These are phyloP conservation scores for Pyrenula aspistea DNA, from an alignment of 495 filamentous ascomycete species.

Conservation along the genomic window DNA sequence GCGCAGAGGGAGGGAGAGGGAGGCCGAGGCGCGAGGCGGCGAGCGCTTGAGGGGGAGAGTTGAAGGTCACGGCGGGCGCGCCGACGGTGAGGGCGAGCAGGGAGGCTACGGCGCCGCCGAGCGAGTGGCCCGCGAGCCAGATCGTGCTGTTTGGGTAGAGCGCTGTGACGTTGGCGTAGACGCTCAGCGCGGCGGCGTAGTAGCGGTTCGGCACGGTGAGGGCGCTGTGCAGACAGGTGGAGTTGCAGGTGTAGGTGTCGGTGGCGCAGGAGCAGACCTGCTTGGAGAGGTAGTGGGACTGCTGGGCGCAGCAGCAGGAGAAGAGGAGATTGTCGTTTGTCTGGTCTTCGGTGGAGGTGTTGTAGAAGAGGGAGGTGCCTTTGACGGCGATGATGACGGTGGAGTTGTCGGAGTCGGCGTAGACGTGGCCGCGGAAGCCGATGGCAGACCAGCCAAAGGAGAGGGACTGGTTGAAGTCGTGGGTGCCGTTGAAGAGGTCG, in stretches of 20 bases:
- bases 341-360: conserved; percentile 8
- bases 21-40: conserved; percentile 57
- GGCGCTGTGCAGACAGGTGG: conserved; percentile 22
- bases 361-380: conserved; percentile 6
- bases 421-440: conserved; percentile 11
- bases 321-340: conserved; percentile 12
- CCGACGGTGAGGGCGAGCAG: conserved; percentile 64
- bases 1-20: conserved; percentile 52
- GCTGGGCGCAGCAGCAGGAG: conserved; percentile 20
- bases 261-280: conserved; percentile 30
- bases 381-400: conserved; percentile 9
- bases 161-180: conserved; percentile 30
- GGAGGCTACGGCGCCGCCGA: conserved; percentile 60
- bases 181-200: conserved; percentile 24
- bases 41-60: conserved; percentile 61
- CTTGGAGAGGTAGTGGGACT: conserved; percentile 23
- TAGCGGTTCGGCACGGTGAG: conserved; percentile 24
- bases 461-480: conserved; percentile 6
- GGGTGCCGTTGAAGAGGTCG: conserved; percentile 7
- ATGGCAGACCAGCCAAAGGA: conserved; percentile 8
- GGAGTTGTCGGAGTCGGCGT: conserved; percentile 6
- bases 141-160: conserved; percentile 43
- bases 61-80: conserved; percentile 55
- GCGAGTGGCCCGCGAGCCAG: conserved; percentile 61
- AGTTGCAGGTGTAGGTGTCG: conserved; percentile 26